phyloP scores from a whole-genome alignment of 805 yeast genomes.

The Cyberlindnera petersonii region DNA sequence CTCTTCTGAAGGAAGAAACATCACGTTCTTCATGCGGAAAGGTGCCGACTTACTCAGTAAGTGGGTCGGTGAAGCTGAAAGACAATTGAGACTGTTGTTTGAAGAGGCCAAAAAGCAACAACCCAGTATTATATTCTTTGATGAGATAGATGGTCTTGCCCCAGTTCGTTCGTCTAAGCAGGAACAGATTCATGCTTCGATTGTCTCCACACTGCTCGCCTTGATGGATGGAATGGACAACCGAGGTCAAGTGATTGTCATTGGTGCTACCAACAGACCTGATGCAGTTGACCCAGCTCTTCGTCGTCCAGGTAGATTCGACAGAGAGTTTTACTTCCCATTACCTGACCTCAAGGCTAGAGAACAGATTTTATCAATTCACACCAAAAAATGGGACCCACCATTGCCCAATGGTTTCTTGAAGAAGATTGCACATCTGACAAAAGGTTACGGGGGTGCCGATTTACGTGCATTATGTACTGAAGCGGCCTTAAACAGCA shows the following conservation, averaged over 20 bases:
- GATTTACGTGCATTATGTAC: slow-evolving; percentile 92
- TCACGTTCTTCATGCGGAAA: slow-evolving; percentile 95
- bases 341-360: slow-evolving; percentile 82
- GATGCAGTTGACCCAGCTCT: slow-evolving; percentile 98
- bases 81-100: slow-evolving; percentile 83
- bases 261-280: slow-evolving; percentile 97
- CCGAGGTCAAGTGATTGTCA: slow-evolving; percentile 95
- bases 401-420: slow-evolving; percentile 57
- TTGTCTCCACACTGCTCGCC: slow-evolving; percentile 91
- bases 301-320: slow-evolving; percentile 95
- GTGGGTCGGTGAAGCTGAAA: slow-evolving; percentile 99
- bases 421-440: slow-evolving; percentile 64
- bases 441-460: slow-evolving; percentile 98
- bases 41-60: slow-evolving; percentile 97
- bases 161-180: slow-evolving; percentile 97
- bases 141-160: slow-evolving; percentile 96
- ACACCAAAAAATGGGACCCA: slow-evolving; percentile 87
- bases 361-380: slow-evolving; percentile 73
- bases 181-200: slow-evolving; percentile 97
- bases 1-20: slow-evolving; percentile 76
- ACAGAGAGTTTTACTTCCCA: slow-evolving; percentile 94
- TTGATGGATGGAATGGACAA: slow-evolving; percentile 99
- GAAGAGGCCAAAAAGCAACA: slow-evolving; percentile 96
- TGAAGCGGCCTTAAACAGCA: slow-evolving; percentile 89
- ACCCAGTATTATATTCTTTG: slow-evolving; percentile 94